Base-by-base conservation (phyloP, 129 eudicot genomes). In the Chrysanthemum seticuspe region DNA sequence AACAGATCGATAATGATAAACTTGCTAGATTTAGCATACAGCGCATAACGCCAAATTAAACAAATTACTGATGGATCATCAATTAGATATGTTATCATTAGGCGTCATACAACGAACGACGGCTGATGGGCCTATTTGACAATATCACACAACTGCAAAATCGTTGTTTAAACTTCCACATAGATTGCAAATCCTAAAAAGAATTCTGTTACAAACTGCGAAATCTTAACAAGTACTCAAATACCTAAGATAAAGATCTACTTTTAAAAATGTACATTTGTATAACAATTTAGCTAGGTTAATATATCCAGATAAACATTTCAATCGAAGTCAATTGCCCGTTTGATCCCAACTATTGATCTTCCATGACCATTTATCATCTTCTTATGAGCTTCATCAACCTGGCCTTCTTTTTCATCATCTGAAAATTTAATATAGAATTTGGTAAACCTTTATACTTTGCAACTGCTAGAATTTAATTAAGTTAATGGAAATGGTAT, bases 261-360 rank as follows among this genome's bases (percentile, higher is more conserved):
- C 5, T 15, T 55, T 45, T 64, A 44, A 65, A 44, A 78, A 25
- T 64, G n/a, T 55, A 78, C 72, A 72, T 3, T 13, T 64, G 27
- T 47, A 62, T 78, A 15, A 23, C 12, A 59, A 52, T 40, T 66
- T 16, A 55, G 68, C 48, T 13, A 67, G 62, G 74, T 57, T 72
- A 79, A 74, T 75, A 44, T 55, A 77, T 53, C 69, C 62, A 62
- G 49, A 58, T 70, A 85, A 27, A 63, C 76, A 74, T 77, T 71
- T 62, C 71, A 76, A 66, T 81, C 77, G 48, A 59, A 77, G 69
- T 71, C 80, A 59, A 87, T 71, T 15, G 83, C 73, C 69, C 91
- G 82, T 87, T 87, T 87, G 83, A 73, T 81, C 70, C 94, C 94
- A 61, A 83, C 77, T 71, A 49, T 51, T 40, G 84, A 73, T 77